Evolutionary conservation across 306 rosid genomes (phyloP).

Genomic region (Inga laurina): DNA sequence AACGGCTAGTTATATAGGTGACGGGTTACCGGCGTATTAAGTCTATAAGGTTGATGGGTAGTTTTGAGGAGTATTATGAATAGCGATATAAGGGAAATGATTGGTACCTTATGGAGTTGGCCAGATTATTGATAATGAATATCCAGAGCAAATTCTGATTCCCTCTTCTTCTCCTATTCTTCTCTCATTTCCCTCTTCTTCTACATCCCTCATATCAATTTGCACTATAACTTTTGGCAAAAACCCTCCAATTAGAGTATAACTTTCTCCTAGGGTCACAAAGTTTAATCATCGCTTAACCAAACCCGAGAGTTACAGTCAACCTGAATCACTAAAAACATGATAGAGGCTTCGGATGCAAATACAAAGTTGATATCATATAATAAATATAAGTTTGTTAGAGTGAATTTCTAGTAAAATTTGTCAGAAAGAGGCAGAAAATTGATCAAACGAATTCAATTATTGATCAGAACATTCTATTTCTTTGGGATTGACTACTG

Average conservation of each 20-base stretch:
- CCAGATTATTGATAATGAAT: too few species aligned
- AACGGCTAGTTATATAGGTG: too few species aligned
- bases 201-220: not conserved
- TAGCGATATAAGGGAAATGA: too few species aligned
- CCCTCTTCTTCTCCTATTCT: too few species aligned
- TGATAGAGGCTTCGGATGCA: not conserved
- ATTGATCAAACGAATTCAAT: not conserved
- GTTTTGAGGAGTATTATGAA: too few species aligned
- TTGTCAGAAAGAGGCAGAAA: not conserved
- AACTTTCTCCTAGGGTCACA: not conserved
- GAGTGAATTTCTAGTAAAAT: not conserved
- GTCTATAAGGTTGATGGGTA: too few species aligned
- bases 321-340: constrained; percentile 7
- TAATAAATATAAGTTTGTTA: not conserved
- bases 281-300: constrained; percentile 41
- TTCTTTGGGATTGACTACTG: not conserved
- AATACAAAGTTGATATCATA: not conserved
- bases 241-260: constrained; percentile 27
- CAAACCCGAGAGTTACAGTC: constrained; percentile 16
- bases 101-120: too few species aligned
- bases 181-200: too few species aligned
- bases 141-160: too few species aligned
- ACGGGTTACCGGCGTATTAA: too few species aligned
- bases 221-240: constrained; percentile 41
- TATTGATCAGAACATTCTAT: not conserved